Evolutionary conservation across 345 rosid species (phyloP).

Genomic region (Salix caprea): DNA sequence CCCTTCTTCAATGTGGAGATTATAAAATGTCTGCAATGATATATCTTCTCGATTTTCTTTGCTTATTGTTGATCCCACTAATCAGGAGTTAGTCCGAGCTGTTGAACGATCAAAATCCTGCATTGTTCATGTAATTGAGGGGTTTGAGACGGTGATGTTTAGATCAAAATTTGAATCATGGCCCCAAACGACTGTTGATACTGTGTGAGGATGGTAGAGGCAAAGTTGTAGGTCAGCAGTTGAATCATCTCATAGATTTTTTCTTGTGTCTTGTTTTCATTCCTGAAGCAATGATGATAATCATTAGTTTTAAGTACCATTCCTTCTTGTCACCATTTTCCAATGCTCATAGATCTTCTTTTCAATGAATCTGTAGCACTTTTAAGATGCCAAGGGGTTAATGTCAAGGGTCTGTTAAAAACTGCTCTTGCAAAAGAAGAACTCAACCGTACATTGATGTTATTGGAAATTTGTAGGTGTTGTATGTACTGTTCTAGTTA

Average conservation of each 20-base stretch:
- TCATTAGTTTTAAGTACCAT: neutral
- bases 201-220: too few species aligned
- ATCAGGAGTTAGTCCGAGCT: too few species aligned
- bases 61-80: too few species aligned
- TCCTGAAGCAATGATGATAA: neutral
- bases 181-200: too few species aligned
- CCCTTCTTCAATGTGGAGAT: too few species aligned
- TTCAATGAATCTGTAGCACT: slow-evolving; percentile 49
- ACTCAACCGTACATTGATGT: slow-evolving; percentile 77
- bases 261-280: slow-evolving; percentile 7
- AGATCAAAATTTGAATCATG: too few species aligned
- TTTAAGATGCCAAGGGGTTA: slow-evolving; percentile 84
- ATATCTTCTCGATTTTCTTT: too few species aligned
- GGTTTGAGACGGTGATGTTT: too few species aligned
- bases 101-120: too few species aligned
- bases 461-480: slow-evolving; percentile 91
- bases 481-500: neutral
- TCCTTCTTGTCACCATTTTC: neutral
- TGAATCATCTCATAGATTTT: slow-evolving; percentile 1
- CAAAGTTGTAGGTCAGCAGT: slow-evolving; percentile 82
- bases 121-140: too few species aligned
- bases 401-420: slow-evolving; percentile 82
- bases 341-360: slow-evolving; percentile 7
- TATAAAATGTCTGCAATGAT: too few species aligned
- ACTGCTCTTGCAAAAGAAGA: slow-evolving; percentile 76